Evolutionary conservation across 2,329 filamentous ascomycete genomes (phyloP), one percentile per base, ranked within the genome.

Genomic region (Trichoderma sp.): DNA sequence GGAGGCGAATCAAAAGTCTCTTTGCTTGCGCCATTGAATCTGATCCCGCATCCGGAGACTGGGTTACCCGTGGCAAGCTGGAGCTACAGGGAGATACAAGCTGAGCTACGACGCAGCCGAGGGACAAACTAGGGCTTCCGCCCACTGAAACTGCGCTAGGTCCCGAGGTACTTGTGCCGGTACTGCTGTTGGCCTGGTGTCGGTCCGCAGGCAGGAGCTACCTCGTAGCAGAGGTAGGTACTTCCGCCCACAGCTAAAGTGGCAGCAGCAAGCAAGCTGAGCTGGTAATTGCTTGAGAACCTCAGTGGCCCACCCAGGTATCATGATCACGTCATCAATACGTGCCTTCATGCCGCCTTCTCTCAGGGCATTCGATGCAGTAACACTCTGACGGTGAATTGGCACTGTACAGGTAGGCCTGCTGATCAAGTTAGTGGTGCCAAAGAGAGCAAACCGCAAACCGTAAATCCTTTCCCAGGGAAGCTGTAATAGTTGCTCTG

Each of bases 301-400:
- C 26, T 57, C 26, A 18, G 7, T 9, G 32, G 58, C 58, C n/a
- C 21, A 39, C 60, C 8, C 47, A 57, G 26, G 36, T 43, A 21
- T 58, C 53, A 58, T 68, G 53, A 39, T 43, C 47, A 75, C 84
- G 84, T 60, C 86, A 80, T 71, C 65, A 58, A 30, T 60, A 68
- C 64, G 51, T 67, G 32, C 15, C 32, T 11, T 21, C 30, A 36
- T 53, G n/a, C 5, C 3, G 43, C 21, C n/a, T 12, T 21, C 7
- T 24, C 47, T 24, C 47, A 24, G n/a, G 21, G 47, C n/a, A 11
- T 24, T 51, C n/a, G 11, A 53, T 53, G 47, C 11, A 14, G n/a
- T 53, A 21, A 24, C 2, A 53, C 47, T 24, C 47, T 24, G 3
- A 9, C 24, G 3, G 47, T 21, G 47, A 53, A 53, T 53, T 53